Base-by-base conservation (phyloP, 164 flowering plant genomes). In the Vitis rotundifolia region DNA sequence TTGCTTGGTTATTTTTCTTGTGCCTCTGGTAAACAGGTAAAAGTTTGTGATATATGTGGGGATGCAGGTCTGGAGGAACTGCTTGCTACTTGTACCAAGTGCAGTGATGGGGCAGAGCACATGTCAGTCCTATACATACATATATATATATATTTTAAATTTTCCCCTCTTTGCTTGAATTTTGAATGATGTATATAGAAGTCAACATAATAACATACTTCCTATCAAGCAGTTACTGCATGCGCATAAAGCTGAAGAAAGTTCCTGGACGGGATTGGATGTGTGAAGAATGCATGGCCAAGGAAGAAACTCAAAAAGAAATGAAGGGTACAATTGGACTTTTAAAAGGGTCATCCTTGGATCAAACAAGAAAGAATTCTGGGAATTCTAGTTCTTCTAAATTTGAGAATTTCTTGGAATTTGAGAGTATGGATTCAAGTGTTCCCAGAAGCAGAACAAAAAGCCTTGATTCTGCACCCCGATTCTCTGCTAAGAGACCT, bases 81-180 rank as follows among this genome's bases (percentile, higher is more conserved):
- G 73, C 95, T 92, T 70, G 92, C 92, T 76, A 68, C 82, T 49
- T 92, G 97, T 73, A 86, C 86, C 78, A 78, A 78, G 70, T 92
- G 97, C 72, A 82, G 69, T 77, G 97, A 92, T 84, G 95, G 97
- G 13, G 97, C 97, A 55, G 95, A 90, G 78, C 97, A 92, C 81
- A 92, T 83, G 97, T 92, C 82, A 77, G 85, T 52, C 53, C 57
- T 66, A 11, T 11, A 31, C 0, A 3, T 37, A 3, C 0, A 3
- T 37, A 3, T 6, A 3, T 37, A 37, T 6, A 31, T 31, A 31
- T 31, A 37, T 37, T 37, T 37, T 5, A 37, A 6, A 37, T 0
- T 37, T 31, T 22, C 29, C 12, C 59, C 61, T 52, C 63, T 28
- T 11, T 66, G 14, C 12, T 14, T 22, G 53, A 12, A 64, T 11